Conservation (phyloP, 2,329 filamentous ascomycete genomes). For the Dactylella cylindrospora region DNA sequence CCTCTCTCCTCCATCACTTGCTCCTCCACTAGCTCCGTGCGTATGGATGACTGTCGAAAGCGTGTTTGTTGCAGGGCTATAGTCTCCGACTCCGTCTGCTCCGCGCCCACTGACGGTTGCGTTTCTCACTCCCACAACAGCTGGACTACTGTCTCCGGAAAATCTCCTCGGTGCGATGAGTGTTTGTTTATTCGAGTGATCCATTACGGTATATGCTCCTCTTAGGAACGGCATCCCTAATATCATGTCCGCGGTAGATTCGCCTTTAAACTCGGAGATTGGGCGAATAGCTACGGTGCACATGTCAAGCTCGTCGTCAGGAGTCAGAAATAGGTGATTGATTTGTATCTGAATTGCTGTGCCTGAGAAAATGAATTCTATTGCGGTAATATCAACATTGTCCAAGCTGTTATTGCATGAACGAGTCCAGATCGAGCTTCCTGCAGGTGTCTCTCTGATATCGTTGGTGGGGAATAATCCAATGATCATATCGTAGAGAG, state of each 20-base stretch:
- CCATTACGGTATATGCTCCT: not conserved
- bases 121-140: constrained; percentile 2
- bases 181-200: constrained; percentile 9
- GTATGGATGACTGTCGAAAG: not conserved
- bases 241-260: not conserved
- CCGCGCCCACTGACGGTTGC: constrained; percentile 2
- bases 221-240: constrained; percentile 2
- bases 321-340: not conserved
- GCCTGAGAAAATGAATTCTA: not conserved
- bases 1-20: not conserved
- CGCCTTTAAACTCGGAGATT: not conserved
- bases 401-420: not conserved
- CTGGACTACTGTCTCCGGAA: not conserved
- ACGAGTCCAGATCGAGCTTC: not conserved
- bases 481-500: constrained; percentile 5
- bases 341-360: not conserved
- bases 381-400: not conserved
- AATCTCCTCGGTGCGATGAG: not conserved
- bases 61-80: not conserved
- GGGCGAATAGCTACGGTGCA: constrained; percentile 4
- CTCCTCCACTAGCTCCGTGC: not conserved
- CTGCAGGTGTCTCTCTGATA: not conserved
- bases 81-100: not conserved
- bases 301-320: not conserved
- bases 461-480: constrained; percentile 1